phyloP scores from a whole-genome alignment of 495 filamentous ascomycete genomes.

The Penicillium simplicissimum region DNA sequence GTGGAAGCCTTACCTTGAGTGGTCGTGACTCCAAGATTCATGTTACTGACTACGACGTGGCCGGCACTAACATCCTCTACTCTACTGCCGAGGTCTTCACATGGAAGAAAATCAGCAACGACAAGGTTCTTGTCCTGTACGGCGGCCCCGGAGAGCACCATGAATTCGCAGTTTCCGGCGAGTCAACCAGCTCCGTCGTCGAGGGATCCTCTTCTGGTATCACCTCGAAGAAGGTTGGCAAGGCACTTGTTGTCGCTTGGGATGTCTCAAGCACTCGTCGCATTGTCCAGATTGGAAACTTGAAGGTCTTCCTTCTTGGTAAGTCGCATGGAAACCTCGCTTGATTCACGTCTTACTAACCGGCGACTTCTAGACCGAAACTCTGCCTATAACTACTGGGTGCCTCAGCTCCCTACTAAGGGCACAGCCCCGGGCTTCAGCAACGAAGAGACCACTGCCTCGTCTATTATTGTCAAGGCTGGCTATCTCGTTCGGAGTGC shows the following conservation, averaged over 20 bases:
- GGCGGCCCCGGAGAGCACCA: conserved; percentile 69
- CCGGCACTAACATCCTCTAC: conserved; percentile 65
- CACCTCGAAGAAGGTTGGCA: conserved; percentile 44
- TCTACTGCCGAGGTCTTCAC: conserved; percentile 77
- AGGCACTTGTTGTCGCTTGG: conserved; percentile 58
- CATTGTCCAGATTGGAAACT: conserved; percentile 55
- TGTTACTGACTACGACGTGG: conserved; percentile 71
- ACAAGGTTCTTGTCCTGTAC: conserved; percentile 67
- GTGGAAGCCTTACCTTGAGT: conserved; percentile 60
- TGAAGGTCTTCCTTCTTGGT: conserved; percentile 58
- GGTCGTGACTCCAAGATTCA: conserved; percentile 77
- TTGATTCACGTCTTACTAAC: background rate
- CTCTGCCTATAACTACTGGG: conserved; percentile 76
- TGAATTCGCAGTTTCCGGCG: conserved; percentile 59
- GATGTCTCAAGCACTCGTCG: conserved; percentile 50
- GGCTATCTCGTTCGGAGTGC: conserved; percentile 75
- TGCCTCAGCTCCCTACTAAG: conserved; percentile 50
- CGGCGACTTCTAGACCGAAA: conserved; percentile 55
- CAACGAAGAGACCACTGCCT: conserved; percentile 40
- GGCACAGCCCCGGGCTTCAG: conserved; percentile 38
- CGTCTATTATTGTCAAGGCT: conserved; percentile 65
- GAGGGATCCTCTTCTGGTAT: conserved; percentile 48
- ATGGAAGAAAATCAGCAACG: conserved; percentile 60
- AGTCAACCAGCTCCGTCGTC: conserved; percentile 41
- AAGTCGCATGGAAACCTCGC: conserved; percentile 11